phyloP scores from a whole-genome alignment of 1,284 basidiomycete genomes.

The Neolentinus lepideus region DNA sequence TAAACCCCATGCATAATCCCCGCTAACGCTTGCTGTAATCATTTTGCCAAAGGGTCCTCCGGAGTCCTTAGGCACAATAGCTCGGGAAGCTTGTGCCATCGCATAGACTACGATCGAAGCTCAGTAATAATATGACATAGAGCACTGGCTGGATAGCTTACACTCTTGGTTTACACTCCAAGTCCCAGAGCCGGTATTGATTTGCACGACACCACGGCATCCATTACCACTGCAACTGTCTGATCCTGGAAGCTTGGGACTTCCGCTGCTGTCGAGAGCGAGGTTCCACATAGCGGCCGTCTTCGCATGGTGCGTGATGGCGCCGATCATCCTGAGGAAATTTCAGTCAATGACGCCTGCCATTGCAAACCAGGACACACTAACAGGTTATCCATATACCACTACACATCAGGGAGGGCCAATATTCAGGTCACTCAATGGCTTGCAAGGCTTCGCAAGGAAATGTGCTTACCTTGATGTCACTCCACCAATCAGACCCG shows the following conservation, averaged over 20 bases:
- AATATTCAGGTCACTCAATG: constrained; percentile 8
- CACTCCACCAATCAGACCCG: constrained; percentile 70
- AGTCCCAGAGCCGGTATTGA: constrained; percentile 51
- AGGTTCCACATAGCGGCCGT: constrained; percentile 70
- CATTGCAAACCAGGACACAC: constrained; percentile 10
- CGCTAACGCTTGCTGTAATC: constrained; percentile 55
- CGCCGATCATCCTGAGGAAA: constrained; percentile 31
- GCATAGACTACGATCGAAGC: constrained; percentile 43
- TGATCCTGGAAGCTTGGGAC: constrained; percentile 58
- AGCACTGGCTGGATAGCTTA: background rate
- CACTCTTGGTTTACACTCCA: constrained; percentile 66
- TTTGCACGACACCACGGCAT: constrained; percentile 57
- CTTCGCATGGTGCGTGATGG: constrained; percentile 37
- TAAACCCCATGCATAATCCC: constrained; percentile 49
- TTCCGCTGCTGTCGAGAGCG: constrained; percentile 52
- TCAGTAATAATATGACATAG: background rate
- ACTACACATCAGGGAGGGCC: no score
- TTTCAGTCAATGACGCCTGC: background rate
- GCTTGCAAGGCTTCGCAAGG: background rate
- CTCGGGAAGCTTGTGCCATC: constrained; percentile 70
- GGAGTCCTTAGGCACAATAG: constrained; percentile 57
- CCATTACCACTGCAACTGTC: constrained; percentile 51
- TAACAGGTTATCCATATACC: constrained; percentile 70
- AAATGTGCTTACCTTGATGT: constrained; percentile 51
- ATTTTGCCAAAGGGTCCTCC: constrained; percentile 65